These are phyloP conservation scores for Vanilla planifolia DNA, from an alignment of 106 monocot genomes.

Conservation along the genomic window DNA sequence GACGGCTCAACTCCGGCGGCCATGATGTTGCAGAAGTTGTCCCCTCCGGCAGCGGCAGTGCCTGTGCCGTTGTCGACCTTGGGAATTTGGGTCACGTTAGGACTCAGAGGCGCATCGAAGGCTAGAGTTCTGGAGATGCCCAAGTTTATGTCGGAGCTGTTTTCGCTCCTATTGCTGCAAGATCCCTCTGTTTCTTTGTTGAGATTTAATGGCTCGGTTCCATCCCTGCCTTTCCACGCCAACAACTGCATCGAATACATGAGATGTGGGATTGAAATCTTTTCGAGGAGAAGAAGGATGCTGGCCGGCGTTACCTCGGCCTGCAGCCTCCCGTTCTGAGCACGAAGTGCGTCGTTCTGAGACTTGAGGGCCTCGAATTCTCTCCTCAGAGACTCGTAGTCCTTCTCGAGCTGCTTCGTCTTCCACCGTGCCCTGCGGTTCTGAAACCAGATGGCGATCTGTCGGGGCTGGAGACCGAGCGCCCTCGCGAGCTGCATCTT, in stretches of 20 bases:
- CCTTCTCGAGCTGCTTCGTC: constrained; percentile 64
- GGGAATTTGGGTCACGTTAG: neutral
- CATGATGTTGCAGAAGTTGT: constrained; percentile 21
- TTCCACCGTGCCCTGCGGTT: constrained; percentile 58
- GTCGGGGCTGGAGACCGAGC: constrained; percentile 50
- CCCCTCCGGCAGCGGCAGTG: neutral
- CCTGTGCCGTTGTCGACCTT: neutral
- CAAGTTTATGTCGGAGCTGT: constrained; percentile 48
- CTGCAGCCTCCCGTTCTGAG: constrained; percentile 40
- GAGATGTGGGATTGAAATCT: neutral
- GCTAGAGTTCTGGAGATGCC: constrained; percentile 27
- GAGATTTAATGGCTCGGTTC: constrained; percentile 37
- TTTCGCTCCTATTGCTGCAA: constrained; percentile 48
- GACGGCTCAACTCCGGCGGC: constrained; percentile 13
- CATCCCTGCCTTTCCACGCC: constrained; percentile 28
- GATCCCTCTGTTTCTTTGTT: constrained; percentile 66
- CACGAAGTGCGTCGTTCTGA: constrained; percentile 30
- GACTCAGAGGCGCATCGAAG: neutral
- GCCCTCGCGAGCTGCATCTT: constrained; percentile 47
- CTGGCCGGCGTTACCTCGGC: constrained; percentile 20
- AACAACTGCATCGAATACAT: constrained; percentile 27
- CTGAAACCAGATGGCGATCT: constrained; percentile 74
- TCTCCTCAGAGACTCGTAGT: constrained; percentile 34
- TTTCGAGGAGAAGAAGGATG: too few species aligned
- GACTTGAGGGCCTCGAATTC: constrained; percentile 22